These are phyloP conservation scores for Harrya chromipes DNA, from an alignment of 768 basidiomycete genomes.

Conservation along the genomic window DNA sequence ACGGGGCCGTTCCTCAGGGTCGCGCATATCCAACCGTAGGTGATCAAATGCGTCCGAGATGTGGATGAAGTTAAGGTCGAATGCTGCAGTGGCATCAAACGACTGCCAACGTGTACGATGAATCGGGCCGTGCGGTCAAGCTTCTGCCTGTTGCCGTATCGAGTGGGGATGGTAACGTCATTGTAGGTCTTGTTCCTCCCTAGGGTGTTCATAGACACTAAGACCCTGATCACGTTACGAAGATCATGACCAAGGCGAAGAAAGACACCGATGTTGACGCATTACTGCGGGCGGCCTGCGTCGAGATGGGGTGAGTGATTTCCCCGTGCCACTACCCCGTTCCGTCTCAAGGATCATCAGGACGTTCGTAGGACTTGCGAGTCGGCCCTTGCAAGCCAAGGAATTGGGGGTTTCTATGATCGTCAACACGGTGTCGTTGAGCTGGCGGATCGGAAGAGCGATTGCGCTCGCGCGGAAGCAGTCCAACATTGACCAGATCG, in stretches of 20 bases:
- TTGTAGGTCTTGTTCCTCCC: conserved; percentile 18
- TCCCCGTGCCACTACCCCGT: not conserved
- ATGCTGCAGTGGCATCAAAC: conserved; percentile 28
- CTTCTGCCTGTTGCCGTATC: conserved; percentile 35
- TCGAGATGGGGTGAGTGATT: conserved; percentile 45
- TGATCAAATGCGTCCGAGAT: conserved; percentile 2
- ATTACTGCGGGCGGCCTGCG: conserved; percentile 44
- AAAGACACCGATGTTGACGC: conserved; percentile 43
- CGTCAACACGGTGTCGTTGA: conserved; percentile 52
- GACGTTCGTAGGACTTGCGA: conserved; percentile 45
- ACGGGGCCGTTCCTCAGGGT: conserved; percentile 25
- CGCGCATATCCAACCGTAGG: conserved; percentile 34
- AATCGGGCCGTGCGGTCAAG: conserved; percentile 22
- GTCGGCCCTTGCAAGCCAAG: conserved; percentile 37
- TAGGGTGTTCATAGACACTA: not conserved
- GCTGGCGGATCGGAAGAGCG: conserved; percentile 62
- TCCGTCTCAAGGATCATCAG: conserved; percentile 9
- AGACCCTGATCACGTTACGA: conserved; percentile 13
- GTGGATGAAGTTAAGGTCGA: not conserved
- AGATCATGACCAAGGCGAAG: conserved; percentile 44
- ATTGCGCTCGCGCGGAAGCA: conserved; percentile 49
- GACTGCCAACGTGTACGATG: conserved; percentile 30
- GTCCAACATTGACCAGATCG: conserved; percentile 40
- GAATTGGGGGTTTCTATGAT: conserved; percentile 41
- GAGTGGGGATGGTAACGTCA: conserved; percentile 39